phyloP scores from a whole-genome alignment of 305 asterid species.

The Plantago coronopus region DNA sequence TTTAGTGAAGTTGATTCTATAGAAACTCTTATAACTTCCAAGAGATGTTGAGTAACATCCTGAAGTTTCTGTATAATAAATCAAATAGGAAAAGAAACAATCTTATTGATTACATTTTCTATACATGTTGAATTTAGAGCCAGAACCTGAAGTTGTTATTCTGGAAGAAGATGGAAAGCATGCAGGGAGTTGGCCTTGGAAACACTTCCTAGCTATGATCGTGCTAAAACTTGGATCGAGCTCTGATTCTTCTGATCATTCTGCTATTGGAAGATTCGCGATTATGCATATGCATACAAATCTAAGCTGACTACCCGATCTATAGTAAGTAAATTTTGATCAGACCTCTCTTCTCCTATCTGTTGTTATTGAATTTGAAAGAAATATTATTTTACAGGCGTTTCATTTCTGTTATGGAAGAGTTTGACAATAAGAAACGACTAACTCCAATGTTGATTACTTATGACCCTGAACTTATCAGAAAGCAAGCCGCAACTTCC shows the following conservation, averaged over 20 bases:
- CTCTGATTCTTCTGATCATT: slow-evolving; percentile 51
- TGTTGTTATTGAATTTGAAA: slow-evolving; percentile 9
- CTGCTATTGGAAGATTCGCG: slow-evolving; percentile 96
- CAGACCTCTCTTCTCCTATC: slow-evolving; percentile 19
- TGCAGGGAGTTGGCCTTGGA: slow-evolving; percentile 68
- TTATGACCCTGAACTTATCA: slow-evolving; percentile 71
- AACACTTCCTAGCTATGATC: slow-evolving; percentile 76
- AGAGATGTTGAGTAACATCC: too few species aligned
- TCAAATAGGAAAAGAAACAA: slow-evolving; percentile 14
- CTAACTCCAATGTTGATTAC: slow-evolving; percentile 73
- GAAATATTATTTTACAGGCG: slow-evolving; percentile 37
- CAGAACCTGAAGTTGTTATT: slow-evolving; percentile 51
- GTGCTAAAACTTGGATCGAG: slow-evolving; percentile 47
- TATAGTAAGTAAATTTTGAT: slow-evolving; percentile 46
- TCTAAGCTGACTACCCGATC: slow-evolving; percentile 80
- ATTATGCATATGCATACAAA: slow-evolving; percentile 94
- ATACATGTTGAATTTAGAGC: slow-evolving; percentile 41
- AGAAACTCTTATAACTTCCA: not conserved
- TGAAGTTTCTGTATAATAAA: too few species aligned
- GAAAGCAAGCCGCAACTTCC: slow-evolving; percentile 93
- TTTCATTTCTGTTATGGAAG: slow-evolving; percentile 78
- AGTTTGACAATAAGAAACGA: slow-evolving; percentile 60
- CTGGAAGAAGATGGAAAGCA: slow-evolving; percentile 73
- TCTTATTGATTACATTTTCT: slow-evolving; percentile 9
- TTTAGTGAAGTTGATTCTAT: not conserved